These are phyloP conservation scores for Candida dendrica DNA, from an alignment of 805 yeast species.

Conservation along the genomic window DNA sequence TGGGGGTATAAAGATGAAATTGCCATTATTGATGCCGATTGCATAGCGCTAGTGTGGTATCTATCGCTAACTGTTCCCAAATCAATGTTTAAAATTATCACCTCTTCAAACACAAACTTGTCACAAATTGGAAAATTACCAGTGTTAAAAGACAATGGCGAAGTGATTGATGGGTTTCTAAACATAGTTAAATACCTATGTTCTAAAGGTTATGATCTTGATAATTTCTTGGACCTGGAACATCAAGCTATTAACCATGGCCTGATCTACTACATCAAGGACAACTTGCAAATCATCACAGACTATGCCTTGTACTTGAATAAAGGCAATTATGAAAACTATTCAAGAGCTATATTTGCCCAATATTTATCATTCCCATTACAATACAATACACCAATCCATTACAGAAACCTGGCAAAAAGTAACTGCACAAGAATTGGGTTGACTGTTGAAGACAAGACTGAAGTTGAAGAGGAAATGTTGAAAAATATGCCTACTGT, in stretches of 20 bases:
- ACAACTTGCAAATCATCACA: slow-evolving; percentile 39
- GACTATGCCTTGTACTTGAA: slow-evolving; percentile 52
- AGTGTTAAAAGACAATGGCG: slow-evolving; percentile 22
- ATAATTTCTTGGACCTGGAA: slow-evolving; percentile 10
- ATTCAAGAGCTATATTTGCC: slow-evolving; percentile 48
- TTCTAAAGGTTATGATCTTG: slow-evolving; percentile 5
- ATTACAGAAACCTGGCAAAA: slow-evolving; percentile 27
- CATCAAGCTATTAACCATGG: slow-evolving; percentile 36
- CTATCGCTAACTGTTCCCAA: slow-evolving; percentile 20
- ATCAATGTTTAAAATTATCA: slow-evolving; percentile 30
- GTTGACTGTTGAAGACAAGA: slow-evolving; percentile 23
- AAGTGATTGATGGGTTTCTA: slow-evolving; percentile 33
- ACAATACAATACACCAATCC: slow-evolving; percentile 63
- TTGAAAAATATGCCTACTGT: slow-evolving; percentile 19
- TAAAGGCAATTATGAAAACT: slow-evolving; percentile 50
- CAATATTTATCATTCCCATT: slow-evolving; percentile 60
- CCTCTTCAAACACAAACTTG: slow-evolving; percentile 52
- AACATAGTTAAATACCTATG: slow-evolving; percentile 29
- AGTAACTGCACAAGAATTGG: slow-evolving; percentile 26
- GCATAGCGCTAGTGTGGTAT: slow-evolving; percentile 40
- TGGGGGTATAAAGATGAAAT: slow-evolving; percentile 41
- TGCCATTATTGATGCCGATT: slow-evolving; percentile 45
- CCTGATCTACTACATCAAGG: slow-evolving; percentile 32
- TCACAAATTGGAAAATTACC: slow-evolving; percentile 48
- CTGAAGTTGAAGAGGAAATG: slow-evolving; percentile 22